Evolutionary conservation across 495 filamentous ascomycete species (phyloP), one percentile per base, ranked within the genome.

Genomic region (Neurospora sp.): DNA sequence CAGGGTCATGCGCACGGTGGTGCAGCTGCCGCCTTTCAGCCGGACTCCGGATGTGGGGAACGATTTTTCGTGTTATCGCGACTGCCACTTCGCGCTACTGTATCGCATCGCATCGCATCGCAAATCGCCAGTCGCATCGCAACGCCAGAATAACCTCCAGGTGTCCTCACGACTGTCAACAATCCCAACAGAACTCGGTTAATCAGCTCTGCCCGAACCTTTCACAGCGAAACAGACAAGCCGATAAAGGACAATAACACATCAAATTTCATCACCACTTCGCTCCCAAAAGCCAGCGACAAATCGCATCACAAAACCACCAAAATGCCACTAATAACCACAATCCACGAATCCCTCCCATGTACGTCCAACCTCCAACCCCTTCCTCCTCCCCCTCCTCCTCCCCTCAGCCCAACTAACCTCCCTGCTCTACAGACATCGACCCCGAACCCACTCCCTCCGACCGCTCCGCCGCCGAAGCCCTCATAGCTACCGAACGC

Each of bases 291-390:
- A 65, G 6, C 16, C 27, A 65, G 14, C 14, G 3, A 35, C 53
- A 31, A 65, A 14, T 65, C 53, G 53, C 53, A 65, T 17, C 14
- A 7, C 8, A 69, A 27, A 69, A 40, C 61, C 39, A 68, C 59
- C 73, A 82, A 73, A 39, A 92, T 93, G 90, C 86, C 92, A 71
- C 85, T 93, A 70, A 90, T 92, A 72, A 88, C 87, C 69, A 88
- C 88, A 74, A 86, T 87, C 53, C 91, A 95, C 82, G 93, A 96
- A 78, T 96, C 93, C 16, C 89, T 97, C 17, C 93, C 93, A 27
- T 97, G 93, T 94, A 89, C 40, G 81, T 74, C n/a, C 48, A 40
- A 20, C 40, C 69, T 53, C 4, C 65, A 39, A 71, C 38, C 40
- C n/a, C 17, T 22, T 22, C 20, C 42, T 31, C 38, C 3, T 31